Conservation (phyloP, 73 alveolate genomes). For the Durusdinium trenchii region DNA sequence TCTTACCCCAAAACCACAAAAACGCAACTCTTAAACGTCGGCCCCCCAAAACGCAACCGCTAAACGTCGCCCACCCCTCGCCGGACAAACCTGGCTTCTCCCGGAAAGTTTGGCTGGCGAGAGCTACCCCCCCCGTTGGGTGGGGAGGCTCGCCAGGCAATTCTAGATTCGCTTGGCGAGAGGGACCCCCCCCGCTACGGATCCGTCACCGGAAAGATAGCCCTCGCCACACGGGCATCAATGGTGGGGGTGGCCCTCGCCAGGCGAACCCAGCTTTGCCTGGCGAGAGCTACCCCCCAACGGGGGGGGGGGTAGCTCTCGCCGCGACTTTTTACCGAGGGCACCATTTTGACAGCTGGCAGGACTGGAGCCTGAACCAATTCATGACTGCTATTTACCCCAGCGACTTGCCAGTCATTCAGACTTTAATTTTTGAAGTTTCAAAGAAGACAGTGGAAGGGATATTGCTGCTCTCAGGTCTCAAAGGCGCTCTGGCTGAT, state of each 20-base stretch:
- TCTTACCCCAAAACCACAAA: too few relatives aligned
- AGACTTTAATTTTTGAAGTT: too few relatives aligned
- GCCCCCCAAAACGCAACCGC: slow-evolving; percentile 26
- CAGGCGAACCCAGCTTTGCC: slow-evolving; percentile 35
- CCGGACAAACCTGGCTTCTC: background rate
- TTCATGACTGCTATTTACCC: too few relatives aligned
- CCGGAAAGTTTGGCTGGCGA: background rate
- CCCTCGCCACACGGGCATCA: slow-evolving; percentile 14
- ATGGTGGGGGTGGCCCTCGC: slow-evolving; percentile 27
- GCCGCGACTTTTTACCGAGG: too few relatives aligned
- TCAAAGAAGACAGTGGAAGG: too few relatives aligned
- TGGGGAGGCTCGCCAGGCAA: background rate
- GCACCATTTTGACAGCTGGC: too few relatives aligned
- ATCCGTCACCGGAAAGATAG: background rate
- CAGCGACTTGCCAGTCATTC: too few relatives aligned
- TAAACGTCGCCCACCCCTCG: too few relatives aligned
- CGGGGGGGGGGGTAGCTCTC: slow-evolving; percentile 45
- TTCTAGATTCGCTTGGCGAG: slow-evolving; percentile 13
- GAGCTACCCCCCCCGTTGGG: background rate
- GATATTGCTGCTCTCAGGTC: too few relatives aligned
- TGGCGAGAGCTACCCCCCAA: slow-evolving; percentile 30
- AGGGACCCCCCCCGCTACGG: slow-evolving; percentile 31
- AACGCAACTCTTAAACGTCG: too few relatives aligned
- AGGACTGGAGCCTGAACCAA: too few relatives aligned
- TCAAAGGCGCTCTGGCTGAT: too few relatives aligned